phyloP scores from a whole-genome alignment of 129 eudicot species.

The Tagetes erecta region DNA sequence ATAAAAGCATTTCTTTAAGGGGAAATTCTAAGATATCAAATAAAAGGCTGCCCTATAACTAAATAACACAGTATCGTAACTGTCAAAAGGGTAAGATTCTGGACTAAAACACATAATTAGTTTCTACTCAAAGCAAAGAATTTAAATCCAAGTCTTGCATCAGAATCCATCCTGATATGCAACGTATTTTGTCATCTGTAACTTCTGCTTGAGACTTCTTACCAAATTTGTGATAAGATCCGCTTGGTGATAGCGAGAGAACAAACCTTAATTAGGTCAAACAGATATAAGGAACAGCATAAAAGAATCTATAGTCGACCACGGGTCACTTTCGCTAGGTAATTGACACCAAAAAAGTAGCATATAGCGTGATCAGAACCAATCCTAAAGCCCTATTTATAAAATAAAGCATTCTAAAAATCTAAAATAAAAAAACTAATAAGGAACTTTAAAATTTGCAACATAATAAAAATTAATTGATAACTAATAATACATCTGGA shows the following conservation, averaged over 20 bases:
- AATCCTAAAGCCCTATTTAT: background rate
- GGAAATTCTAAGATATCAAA: background rate
- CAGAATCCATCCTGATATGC: background rate
- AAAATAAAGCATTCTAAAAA: background rate
- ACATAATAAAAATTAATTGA: background rate
- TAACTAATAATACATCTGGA: background rate
- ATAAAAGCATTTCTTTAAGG: background rate
- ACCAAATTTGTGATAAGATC: background rate
- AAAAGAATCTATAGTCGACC: background rate
- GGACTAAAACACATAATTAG: conserved; percentile 3
- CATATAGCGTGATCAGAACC: background rate
- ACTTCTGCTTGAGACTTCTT: background rate
- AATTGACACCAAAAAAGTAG: background rate
- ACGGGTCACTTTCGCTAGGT: background rate
- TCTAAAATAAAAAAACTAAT: background rate
- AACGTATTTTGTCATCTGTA: background rate
- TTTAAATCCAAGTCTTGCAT: background rate
- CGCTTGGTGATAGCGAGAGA: background rate
- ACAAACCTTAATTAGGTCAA: background rate
- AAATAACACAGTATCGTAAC: background rate
- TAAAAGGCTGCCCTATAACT: background rate
- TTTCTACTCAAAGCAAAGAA: background rate
- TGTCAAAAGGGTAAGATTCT: background rate
- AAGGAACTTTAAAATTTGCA: background rate
- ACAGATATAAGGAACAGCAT: background rate